A percentile compares a stretch with the other conserved stretches of the same genome.
Evolutionary conservation across 371 early-diverging fungal genomes (phyloP).

Genomic region (Parasitella parasitica): DNA sequence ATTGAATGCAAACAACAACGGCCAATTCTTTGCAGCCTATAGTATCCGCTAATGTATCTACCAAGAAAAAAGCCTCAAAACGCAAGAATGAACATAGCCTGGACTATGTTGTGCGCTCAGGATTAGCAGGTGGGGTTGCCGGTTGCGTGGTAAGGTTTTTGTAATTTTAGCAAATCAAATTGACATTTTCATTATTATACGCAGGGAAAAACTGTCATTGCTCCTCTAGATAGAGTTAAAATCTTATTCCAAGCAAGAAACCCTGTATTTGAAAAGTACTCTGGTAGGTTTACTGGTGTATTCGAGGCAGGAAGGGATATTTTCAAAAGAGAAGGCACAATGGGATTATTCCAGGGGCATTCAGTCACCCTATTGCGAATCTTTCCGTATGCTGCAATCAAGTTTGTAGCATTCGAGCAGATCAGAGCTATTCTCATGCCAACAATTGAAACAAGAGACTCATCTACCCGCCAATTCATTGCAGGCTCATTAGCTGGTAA

Average conservation of each 20-base stretch:
- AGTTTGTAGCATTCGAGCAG: constrained; percentile 90
- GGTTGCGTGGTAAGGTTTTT: constrained; percentile 29
- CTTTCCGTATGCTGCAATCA: constrained; percentile 92
- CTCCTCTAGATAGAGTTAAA: constrained; percentile 93
- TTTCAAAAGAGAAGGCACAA: constrained; percentile 60
- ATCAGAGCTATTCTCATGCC: constrained; percentile 65
- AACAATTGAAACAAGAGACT: constrained; percentile 43
- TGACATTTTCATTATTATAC: background rate
- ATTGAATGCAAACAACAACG: background rate
- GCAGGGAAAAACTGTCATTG: constrained; percentile 84
- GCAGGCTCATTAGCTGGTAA: constrained; percentile 78
- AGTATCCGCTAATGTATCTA: background rate
- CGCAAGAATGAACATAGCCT: constrained; percentile 24
- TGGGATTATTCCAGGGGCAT: constrained; percentile 90
- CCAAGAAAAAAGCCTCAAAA: background rate
- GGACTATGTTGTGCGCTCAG: constrained; percentile 30
- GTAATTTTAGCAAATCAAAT: background rate
- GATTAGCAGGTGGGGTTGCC: constrained; percentile 38
- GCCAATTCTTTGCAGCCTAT: background rate
- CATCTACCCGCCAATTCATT: constrained; percentile 54
- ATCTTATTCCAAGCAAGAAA: constrained; percentile 93
- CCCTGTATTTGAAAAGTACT: constrained; percentile 75
- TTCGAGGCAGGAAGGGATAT: constrained; percentile 77
- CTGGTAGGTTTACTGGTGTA: constrained; percentile 78
- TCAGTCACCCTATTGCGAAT: constrained; percentile 85